Evolutionary conservation across 1,284 basidiomycete species (phyloP), one percentile per base, ranked within the genome.

Genomic region (Rhodotorula sp.): DNA sequence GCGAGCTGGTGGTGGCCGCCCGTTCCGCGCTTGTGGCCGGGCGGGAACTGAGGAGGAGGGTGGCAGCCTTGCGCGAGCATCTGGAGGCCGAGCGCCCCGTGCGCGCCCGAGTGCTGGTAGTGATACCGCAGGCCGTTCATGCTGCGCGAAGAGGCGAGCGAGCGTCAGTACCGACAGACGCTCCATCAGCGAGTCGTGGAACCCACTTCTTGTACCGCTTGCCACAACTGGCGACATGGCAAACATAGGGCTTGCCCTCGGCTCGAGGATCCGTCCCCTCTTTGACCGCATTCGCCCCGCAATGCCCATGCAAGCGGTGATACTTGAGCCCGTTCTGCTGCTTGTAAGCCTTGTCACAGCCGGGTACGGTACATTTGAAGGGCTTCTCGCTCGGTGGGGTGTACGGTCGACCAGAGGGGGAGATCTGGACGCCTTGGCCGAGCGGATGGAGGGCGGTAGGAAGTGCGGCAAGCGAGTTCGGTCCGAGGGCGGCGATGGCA

Each of bases 301-400:
- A 98, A 75, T 90, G 90, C 6, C 95, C 91, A 79, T 93, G 91
- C 26, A 92, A 89, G 81, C 94, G 89, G 82, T 99, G 95, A 81
- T 98, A 98, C 84, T 99, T 98, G 77, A 99, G 85, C 2, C 91
- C 91, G 78, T 92, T 92, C 70, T 92, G 93, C 82, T 98, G 95
- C 84, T 98, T 98, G 86, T 99, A 99, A 56, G 88, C 88, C 85
- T 99, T 99, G 84, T 94, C 94, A 84, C 95, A 99, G 66, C 96
- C 95, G 0, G 91, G 89, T 76, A 95, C 95, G 22, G 93, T 93
- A 83, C 95, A 99, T 73, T 89, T 87, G 88, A 95, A 99, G 0
- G 95, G 95, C 81, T 97, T 97, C 74, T 84, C 82, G 62, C 71
- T 73, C 55, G 76, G 76, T 30, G 77, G 74, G 11, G 74, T 75